Conservation (phyloP, 768 basidiomycete genomes). For the Royoungia palumana region DNA sequence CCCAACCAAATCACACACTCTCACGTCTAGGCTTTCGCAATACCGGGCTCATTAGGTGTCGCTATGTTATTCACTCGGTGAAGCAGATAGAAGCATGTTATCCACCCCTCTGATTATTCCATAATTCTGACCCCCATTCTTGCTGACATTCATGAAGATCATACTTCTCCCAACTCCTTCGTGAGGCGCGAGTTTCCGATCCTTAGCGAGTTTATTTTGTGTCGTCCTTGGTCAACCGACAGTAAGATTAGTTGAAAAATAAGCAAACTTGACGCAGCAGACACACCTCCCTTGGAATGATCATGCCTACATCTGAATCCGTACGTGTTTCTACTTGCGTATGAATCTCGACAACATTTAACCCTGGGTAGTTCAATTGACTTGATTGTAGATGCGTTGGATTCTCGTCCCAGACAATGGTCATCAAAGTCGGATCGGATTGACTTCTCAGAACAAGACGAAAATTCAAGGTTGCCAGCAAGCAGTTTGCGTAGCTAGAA, state of each 20-base stretch:
- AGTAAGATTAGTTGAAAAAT: not conserved
- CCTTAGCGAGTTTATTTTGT: not conserved
- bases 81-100: not conserved
- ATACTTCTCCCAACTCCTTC: too few species aligned
- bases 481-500: constrained; percentile 16
- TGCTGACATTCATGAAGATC: too few species aligned
- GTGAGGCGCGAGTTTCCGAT: not conserved
- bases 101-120: not conserved
- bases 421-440: not conserved
- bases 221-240: too few species aligned
- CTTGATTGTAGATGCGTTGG: not conserved
- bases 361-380: not conserved
- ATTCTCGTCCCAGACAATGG: constrained; percentile 4
- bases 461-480: constrained; percentile 18
- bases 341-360: not conserved
- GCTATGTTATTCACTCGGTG: constrained; percentile 1
- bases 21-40: constrained; percentile 23
- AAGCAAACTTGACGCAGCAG: too few species aligned
- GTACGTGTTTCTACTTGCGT: too few species aligned
- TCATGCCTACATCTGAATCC: not conserved
- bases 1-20: not conserved
- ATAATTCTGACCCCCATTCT: too few species aligned
- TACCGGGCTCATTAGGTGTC: constrained; percentile 2
- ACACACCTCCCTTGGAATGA: not conserved
- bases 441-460: constrained; percentile 5